These are phyloP conservation scores for Xylaria sp. DNA, from an alignment of 495 filamentous ascomycete genomes.

Conservation along the genomic window DNA sequence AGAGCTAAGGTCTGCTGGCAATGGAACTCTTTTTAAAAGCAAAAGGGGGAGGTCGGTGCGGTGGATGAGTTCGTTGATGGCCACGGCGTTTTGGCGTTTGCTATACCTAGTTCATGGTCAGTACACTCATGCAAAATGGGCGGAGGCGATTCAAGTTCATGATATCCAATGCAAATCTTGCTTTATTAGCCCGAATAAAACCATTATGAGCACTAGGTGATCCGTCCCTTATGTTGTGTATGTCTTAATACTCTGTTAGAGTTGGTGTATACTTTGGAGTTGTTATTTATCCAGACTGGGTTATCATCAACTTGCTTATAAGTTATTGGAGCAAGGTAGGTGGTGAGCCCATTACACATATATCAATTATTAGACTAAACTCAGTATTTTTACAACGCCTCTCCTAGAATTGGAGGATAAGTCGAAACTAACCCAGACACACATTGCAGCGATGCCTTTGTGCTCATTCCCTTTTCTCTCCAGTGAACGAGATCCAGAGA, in stretches of 20 bases:
- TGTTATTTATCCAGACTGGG: too few species aligned
- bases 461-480: neutral
- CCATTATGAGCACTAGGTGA: neutral
- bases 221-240: neutral
- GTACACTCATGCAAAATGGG: neutral
- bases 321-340: neutral
- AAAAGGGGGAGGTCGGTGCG: neutral
- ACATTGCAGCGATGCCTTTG: neutral
- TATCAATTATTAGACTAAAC: neutral
- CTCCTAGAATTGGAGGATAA: neutral
- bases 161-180: slow-evolving; percentile 18
- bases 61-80: neutral
- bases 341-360: neutral
- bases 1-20: neutral
- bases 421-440: neutral
- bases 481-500: neutral
- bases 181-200: neutral
- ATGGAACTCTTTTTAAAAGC: neutral
- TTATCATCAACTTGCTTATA: too few species aligned
- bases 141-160: neutral
- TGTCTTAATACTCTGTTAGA: neutral
- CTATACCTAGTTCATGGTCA: neutral
- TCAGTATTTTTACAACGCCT: neutral
- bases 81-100: slow-evolving; percentile 18
- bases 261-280: neutral